phyloP scores from a whole-genome alignment of 1,139 yeast species.

The Saccharomyces hybrid region DNA sequence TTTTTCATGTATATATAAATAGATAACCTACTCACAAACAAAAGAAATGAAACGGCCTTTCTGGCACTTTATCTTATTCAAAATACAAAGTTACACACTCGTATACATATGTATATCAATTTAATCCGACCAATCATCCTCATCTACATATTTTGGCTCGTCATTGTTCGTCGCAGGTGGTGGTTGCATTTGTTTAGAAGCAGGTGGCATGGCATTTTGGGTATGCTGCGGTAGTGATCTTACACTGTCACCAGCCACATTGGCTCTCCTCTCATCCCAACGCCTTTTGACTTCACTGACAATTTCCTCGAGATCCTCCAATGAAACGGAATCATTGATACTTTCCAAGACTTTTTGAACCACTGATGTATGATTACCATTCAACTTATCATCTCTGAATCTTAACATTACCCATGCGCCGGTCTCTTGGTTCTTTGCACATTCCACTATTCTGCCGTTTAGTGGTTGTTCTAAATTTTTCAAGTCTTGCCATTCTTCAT shows the following conservation, averaged over 20 bases:
- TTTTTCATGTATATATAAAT: constrained; percentile 2
- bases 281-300: constrained; percentile 40
- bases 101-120: no score
- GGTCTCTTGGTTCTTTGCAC: constrained; percentile 43
- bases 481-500: constrained; percentile 75
- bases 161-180: constrained; percentile 7
- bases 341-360: constrained; percentile 78
- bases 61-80: neutral
- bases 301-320: constrained; percentile 58
- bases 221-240: neutral
- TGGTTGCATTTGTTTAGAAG: constrained; percentile 4
- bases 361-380: constrained; percentile 76
- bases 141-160: constrained; percentile 30
- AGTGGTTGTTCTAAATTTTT: constrained; percentile 70
- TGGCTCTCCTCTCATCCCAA: constrained; percentile 43
- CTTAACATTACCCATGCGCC: constrained; percentile 79
- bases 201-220: constrained; percentile 3
- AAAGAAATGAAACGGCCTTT: neutral
- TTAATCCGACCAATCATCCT: constrained; percentile 32
- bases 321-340: constrained; percentile 78
- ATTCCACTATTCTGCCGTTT: constrained; percentile 84
- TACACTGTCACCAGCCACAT: neutral
- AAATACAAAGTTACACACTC: neutral
- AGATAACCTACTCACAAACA: neutral
- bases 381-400: constrained; percentile 85